Evolutionary conservation across 1,284 basidiomycete genomes (phyloP).

Genomic region (Anthracocystis walkeri): DNA sequence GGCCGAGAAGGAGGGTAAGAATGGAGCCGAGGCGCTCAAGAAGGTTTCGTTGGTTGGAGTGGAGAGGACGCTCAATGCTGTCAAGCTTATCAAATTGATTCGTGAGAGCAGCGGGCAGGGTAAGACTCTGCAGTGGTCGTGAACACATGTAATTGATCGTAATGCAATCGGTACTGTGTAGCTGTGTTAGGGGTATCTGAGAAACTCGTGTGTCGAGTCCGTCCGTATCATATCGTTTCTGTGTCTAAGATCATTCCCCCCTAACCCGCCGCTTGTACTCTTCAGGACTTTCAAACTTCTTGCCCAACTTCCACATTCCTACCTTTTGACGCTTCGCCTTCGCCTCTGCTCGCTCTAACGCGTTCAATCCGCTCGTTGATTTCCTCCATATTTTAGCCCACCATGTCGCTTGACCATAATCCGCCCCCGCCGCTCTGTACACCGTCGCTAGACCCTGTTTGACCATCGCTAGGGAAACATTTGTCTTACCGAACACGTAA

Average conservation of each 20-base stretch:
- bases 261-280: conserved; percentile 58
- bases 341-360: conserved; percentile 54
- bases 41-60: conserved; percentile 45
- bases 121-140: conserved; percentile 49
- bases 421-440: conserved; percentile 62
- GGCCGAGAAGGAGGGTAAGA: conserved; percentile 31
- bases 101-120: conserved; percentile 56
- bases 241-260: conserved; percentile 14
- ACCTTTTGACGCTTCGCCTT: conserved; percentile 46
- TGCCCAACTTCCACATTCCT: conserved; percentile 61
- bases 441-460: conserved; percentile 65
- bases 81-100: conserved; percentile 58
- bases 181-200: neutral
- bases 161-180: neutral
- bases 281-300: conserved; percentile 59
- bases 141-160: neutral
- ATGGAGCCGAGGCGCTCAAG: conserved; percentile 28
- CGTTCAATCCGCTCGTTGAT: conserved; percentile 42
- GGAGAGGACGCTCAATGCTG: conserved; percentile 50
- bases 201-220: neutral
- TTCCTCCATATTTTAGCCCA: conserved; percentile 55
- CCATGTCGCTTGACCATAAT: conserved; percentile 61
- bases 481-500: conserved; percentile 65
- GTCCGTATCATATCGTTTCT: neutral
- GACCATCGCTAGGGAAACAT: conserved; percentile 63